Percentiles rank a stretch among this genome's conserved stretches.
Conservation (phyloP, 495 filamentous ascomycete species). For the Neurospora sp. region DNA sequence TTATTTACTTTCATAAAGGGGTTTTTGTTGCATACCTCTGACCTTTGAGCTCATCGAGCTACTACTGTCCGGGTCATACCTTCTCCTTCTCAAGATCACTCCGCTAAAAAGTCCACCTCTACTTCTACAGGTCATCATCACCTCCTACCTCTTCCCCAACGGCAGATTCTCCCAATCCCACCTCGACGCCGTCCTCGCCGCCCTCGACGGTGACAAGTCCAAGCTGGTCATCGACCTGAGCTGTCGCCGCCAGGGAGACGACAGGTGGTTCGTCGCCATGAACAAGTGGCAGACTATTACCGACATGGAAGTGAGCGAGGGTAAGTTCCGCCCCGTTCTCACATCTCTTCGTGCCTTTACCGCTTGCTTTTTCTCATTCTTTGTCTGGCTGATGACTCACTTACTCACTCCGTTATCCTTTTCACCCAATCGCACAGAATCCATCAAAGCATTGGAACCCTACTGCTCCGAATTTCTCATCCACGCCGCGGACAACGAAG, state of each 20-base stretch:
- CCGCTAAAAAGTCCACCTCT: neutral
- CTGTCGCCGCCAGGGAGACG: conserved; percentile 61
- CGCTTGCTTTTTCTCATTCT: neutral
- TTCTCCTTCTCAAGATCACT: neutral
- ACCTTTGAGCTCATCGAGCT: neutral
- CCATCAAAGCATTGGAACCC: conserved; percentile 68
- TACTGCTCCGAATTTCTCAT: conserved; percentile 95
- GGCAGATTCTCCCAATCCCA: conserved; percentile 67
- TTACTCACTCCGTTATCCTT: neutral
- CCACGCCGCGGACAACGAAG: conserved; percentile 98
- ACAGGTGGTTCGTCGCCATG: conserved; percentile 88
- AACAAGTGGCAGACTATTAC: conserved; percentile 97
- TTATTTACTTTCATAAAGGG: neutral
- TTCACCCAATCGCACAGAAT: conserved; percentile 40
- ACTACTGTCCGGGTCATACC: neutral
- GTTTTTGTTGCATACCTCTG: neutral
- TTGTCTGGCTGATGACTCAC: neutral
- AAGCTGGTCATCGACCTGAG: conserved; percentile 93
- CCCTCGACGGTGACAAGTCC: conserved; percentile 59
- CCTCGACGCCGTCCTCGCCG: conserved; percentile 58
- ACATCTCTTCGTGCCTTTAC: neutral
- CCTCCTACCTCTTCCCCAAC: conserved; percentile 67
- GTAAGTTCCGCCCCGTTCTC: conserved; percentile 34
- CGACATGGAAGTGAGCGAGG: conserved; percentile 82
- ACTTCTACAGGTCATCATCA: conserved; percentile 70